A percentile compares a stretch with the other conserved stretches of the same genome.
phyloP scores from a whole-genome alignment of 1,139 yeast genomes.

The Arxiozyma bovina region DNA sequence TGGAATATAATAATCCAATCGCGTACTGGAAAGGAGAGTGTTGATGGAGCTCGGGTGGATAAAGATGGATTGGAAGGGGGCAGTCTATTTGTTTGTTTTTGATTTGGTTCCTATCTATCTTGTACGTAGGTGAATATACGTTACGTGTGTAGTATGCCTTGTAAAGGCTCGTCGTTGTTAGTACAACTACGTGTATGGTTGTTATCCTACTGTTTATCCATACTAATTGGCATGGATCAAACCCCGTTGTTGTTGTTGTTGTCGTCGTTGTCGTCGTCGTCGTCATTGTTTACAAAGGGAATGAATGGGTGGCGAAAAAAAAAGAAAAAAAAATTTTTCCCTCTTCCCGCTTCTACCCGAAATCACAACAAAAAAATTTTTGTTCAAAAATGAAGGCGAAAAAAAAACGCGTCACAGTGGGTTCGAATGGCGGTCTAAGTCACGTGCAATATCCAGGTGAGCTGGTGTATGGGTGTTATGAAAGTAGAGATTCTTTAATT shows the following conservation, averaged over 20 bases:
- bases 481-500: too few relatives aligned
- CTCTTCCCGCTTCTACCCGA: neutral
- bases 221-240: too few relatives aligned
- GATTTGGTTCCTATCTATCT: neutral
- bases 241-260: too few relatives aligned
- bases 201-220: too few relatives aligned
- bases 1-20: neutral
- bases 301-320: neutral
- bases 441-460: too few relatives aligned
- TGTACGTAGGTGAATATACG: neutral
- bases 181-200: too few relatives aligned
- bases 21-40: neutral
- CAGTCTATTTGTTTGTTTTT: neutral
- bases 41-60: neutral
- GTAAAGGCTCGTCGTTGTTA: too few relatives aligned
- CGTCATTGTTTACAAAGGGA: neutral
- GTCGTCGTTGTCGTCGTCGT: neutral
- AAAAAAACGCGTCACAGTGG: too few relatives aligned
- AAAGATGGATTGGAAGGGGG: neutral
- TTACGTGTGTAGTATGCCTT: neutral
- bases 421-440: too few relatives aligned
- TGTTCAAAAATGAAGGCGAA: neutral
- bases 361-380: too few relatives aligned
- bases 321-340: too few relatives aligned
- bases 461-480: too few relatives aligned